Percentiles rank a stretch among this genome's conserved stretches.
Conservation (phyloP, 176 grass and related monocot species). For the Pontederia paniculata region DNA sequence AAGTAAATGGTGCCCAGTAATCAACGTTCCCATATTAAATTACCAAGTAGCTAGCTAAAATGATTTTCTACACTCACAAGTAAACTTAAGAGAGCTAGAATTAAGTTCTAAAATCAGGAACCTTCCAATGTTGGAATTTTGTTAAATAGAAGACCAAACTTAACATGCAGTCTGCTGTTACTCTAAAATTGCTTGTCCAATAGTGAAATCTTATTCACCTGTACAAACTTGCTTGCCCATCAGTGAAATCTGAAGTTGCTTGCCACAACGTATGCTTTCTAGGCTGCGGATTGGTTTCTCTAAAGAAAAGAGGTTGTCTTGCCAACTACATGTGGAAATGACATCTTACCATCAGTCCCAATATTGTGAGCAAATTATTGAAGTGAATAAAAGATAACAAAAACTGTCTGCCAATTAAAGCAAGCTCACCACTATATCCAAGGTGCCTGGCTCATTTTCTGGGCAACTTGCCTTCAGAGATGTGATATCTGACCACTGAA, state of each 20-base stretch:
- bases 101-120: no score
- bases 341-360: neutral
- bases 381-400: neutral
- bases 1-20: no score
- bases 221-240: constrained; percentile 45
- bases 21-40: no score
- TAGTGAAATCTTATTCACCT: constrained; percentile 22
- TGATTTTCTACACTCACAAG: no score
- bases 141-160: no score
- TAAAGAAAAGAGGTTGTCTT: constrained; percentile 64
- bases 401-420: neutral
- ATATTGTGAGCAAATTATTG: constrained; percentile 1
- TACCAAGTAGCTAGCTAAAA: no score
- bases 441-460: constrained; percentile 38
- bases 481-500: constrained; percentile 66
- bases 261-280: constrained; percentile 86
- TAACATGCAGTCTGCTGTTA: no score
- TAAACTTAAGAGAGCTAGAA: no score
- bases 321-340: constrained; percentile 33
- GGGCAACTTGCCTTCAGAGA: constrained; percentile 46
- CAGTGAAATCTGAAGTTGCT: constrained; percentile 61
- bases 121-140: no score
- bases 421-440: constrained; percentile 49
- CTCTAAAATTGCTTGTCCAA: neutral
- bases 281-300: constrained; percentile 69